Evolutionary conservation across 2,329 filamentous ascomycete species (phyloP).

Genomic region (Penicillium glabrum): DNA sequence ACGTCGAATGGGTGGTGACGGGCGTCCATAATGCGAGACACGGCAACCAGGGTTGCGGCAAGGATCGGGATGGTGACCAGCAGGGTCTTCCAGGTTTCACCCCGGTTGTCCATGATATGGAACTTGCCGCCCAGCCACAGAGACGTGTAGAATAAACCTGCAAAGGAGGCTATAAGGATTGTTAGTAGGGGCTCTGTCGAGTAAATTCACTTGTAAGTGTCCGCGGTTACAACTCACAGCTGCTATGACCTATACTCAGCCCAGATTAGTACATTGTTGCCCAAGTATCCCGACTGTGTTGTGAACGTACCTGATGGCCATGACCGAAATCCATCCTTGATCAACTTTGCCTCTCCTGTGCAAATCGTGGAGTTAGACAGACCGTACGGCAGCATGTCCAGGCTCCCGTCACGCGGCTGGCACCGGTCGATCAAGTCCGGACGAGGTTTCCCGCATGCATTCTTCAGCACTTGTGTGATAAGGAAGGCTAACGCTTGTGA

Average conservation of each 20-base stretch:
- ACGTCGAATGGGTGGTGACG: constrained; percentile 63
- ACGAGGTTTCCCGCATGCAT: constrained; percentile 59
- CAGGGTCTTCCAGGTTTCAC: constrained; percentile 61
- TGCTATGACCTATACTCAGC: constrained; percentile 45
- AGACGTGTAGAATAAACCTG: constrained; percentile 60
- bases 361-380: constrained; percentile 53
- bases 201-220: background rate
- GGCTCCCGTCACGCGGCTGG: constrained; percentile 37
- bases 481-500: constrained; percentile 57
- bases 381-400: constrained; percentile 40
- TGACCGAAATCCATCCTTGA: constrained; percentile 61
- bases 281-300: background rate
- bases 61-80: constrained; percentile 55
- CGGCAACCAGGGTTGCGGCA: constrained; percentile 55
- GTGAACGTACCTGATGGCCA: constrained; percentile 53
- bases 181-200: constrained; percentile 15
- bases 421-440: constrained; percentile 61
- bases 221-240: constrained; percentile 42
- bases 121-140: constrained; percentile 61
- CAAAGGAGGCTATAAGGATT: constrained; percentile 51
- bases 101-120: constrained; percentile 59
- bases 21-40: constrained; percentile 62
- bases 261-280: constrained; percentile 3
- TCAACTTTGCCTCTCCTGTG: constrained; percentile 49
- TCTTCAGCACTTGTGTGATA: constrained; percentile 59